phyloP scores from a whole-genome alignment of 306 rosid genomes.

The Geum urbanum region DNA sequence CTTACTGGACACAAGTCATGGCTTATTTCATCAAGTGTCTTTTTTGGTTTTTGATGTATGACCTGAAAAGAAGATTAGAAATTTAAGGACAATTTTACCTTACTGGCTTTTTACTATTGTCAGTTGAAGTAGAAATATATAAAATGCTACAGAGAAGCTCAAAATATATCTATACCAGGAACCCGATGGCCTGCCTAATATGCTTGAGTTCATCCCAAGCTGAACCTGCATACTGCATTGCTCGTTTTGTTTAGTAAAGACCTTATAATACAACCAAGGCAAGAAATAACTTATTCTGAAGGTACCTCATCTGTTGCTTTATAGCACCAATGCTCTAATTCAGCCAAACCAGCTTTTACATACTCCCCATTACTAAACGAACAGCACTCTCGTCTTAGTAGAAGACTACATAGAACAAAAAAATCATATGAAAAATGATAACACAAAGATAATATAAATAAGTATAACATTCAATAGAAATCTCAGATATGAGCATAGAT shows the following conservation, averaged over 20 bases:
- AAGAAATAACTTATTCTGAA: conserved; percentile 12
- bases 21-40: conserved; percentile 85
- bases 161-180: conserved; percentile 45
- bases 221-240: conserved; percentile 77
- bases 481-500: conserved; percentile 18
- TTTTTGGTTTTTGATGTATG: conserved; percentile 97
- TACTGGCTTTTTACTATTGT: conserved; percentile 4
- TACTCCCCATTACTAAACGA: conserved; percentile 98
- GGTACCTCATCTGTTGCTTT: conserved; percentile 89
- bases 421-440: not conserved
- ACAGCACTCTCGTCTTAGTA: conserved; percentile 96
- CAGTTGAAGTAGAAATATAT: not conserved
- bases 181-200: conserved; percentile 98
- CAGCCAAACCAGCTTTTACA: conserved; percentile 95
- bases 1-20: conserved; percentile 97
- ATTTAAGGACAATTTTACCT: conserved; percentile 3
- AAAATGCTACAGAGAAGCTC: not conserved
- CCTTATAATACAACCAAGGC: not conserved
- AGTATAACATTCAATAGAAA: conserved; percentile 9
- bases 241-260: conserved; percentile 19
- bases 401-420: conserved; percentile 55
- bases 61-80: conserved; percentile 53
- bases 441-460: not conserved
- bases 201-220: conserved; percentile 98
- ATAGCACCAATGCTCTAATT: conserved; percentile 88